Base-by-base conservation (phyloP, 352 stramenopile species). In the Pythium monospermum region DNA sequence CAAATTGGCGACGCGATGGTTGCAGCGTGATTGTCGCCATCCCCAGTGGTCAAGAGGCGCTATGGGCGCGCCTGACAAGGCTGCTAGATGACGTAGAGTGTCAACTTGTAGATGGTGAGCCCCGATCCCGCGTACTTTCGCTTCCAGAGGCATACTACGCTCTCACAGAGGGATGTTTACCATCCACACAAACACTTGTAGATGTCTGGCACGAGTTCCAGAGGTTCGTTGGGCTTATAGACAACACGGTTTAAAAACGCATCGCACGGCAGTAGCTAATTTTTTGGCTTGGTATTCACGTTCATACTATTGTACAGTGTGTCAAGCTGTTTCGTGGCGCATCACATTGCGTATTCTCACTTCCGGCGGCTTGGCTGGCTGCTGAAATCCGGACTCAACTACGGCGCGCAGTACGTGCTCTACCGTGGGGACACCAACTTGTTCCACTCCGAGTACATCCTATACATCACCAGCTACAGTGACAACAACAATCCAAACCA, bases 381-480 rank as follows among this genome's bases (percentile, higher is more conserved):
- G 5, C 49, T 81, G 16, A 74, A 73, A 33, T 61, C 82, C 0
- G 78, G 82, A 30, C 61, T 90, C 10, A 84, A 87, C 55, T 90
- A 92, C 35, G 82, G 82, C 43, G 76, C 73, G 38, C 73, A 72
- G 25, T 86, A 66, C 53, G 74, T 83, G 22, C 54, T 92, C 39
- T 92, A 90, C 58, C 71, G 73, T 39, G 75, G 68, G 11, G 68
- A 79, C 3, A 56, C 71, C 11, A 44, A 64, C 19, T 41, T 59
- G 3, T 83, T 76, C 46, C 81, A 92, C 61, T 89, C 81, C 4
- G 77, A 92, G 42, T 90, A 89, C 50, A 70, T 88, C 28, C 71
- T 85, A 21, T 85, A 88, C 61, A 26, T 88, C 15, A 57, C 72
- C 39, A 38, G 43, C 32, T 23, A 46, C n/a, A 5, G 10, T 19